These are phyloP conservation scores for Pterulicium gracile DNA, from an alignment of 1,284 basidiomycete species.

Conservation along the genomic window DNA sequence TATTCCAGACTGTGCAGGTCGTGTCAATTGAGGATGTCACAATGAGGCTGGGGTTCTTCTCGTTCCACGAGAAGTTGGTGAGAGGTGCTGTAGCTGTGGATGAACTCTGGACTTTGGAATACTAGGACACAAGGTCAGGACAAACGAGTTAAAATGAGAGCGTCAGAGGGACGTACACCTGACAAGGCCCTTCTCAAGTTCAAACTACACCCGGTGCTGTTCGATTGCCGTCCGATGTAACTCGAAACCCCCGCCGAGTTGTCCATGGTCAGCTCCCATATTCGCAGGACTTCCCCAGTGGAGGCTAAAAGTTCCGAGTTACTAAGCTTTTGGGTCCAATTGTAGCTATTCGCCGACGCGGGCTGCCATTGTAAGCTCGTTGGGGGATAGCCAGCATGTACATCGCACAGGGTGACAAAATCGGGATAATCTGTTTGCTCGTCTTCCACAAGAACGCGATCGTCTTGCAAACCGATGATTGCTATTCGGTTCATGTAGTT, in stretches of 20 bases:
- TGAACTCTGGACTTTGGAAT: conserved; percentile 83
- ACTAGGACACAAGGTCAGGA: conserved; percentile 25
- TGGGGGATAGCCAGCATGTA: conserved; percentile 75
- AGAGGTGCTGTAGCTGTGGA: conserved; percentile 71
- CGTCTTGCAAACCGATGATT: conserved; percentile 73
- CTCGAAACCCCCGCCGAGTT: conserved; percentile 41
- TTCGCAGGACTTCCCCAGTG: conserved; percentile 79
- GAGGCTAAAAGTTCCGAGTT: conserved; percentile 78
- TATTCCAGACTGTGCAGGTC: conserved; percentile 95
- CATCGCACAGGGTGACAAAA: conserved; percentile 72
- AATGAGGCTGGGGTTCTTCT: conserved; percentile 76
- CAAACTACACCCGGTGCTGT: conserved; percentile 36
- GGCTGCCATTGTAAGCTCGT: conserved; percentile 82
- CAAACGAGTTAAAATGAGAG: conserved; percentile 8
- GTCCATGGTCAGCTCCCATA: conserved; percentile 78
- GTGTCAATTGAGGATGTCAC: conserved; percentile 97
- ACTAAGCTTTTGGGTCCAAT: conserved; percentile 53
- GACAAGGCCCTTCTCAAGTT: conserved; percentile 63
- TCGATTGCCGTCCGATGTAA: conserved; percentile 61
- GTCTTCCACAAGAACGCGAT: conserved; percentile 73
- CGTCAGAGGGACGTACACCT: conserved; percentile 52
- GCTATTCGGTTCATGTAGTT: conserved; percentile 76
- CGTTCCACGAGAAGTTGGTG: conserved; percentile 95
- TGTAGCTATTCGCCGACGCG: conserved; percentile 43
- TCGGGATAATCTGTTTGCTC: conserved; percentile 73